These are phyloP conservation scores for Xylaria sp. DNA, from an alignment of 2,329 filamentous ascomycete genomes.

Conservation along the genomic window DNA sequence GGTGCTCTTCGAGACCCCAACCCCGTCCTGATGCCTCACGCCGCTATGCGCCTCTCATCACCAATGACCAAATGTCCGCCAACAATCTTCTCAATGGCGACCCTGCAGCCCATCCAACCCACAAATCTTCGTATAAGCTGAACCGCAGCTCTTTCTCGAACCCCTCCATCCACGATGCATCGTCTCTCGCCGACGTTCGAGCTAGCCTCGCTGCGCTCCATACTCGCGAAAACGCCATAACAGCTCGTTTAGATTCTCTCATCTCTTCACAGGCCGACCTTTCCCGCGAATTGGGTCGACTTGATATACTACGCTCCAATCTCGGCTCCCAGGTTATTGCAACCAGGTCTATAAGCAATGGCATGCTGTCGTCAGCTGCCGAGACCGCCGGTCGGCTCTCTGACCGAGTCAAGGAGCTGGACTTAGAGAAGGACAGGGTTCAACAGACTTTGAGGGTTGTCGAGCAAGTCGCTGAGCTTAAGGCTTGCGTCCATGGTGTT, in stretches of 20 bases:
- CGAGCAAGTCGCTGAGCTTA: constrained; percentile 95
- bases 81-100: constrained; percentile 44
- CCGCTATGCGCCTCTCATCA: constrained; percentile 43
- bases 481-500: constrained; percentile 93
- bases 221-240: constrained; percentile 75
- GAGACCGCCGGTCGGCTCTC: constrained; percentile 86
- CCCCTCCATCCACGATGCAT: constrained; percentile 68
- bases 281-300: constrained; percentile 80
- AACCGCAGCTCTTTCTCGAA: constrained; percentile 30
- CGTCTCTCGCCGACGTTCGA: constrained; percentile 79
- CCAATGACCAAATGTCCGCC: constrained; percentile 44
- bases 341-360: constrained; percentile 82
- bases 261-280: constrained; percentile 85
- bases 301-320: constrained; percentile 88
- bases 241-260: constrained; percentile 74
- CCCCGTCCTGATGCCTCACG: constrained; percentile 34
- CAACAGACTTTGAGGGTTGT: constrained; percentile 90
- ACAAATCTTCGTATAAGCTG: constrained; percentile 36
- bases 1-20: constrained; percentile 22
- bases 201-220: constrained; percentile 77
- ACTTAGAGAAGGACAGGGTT: constrained; percentile 89
- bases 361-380: constrained; percentile 86
- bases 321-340: constrained; percentile 86
- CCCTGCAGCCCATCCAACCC: constrained; percentile 35
- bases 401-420: constrained; percentile 82